These are phyloP conservation scores for Pezizomycotina sp. DNA, from an alignment of 2,329 filamentous ascomycete species.

Conservation along the genomic window DNA sequence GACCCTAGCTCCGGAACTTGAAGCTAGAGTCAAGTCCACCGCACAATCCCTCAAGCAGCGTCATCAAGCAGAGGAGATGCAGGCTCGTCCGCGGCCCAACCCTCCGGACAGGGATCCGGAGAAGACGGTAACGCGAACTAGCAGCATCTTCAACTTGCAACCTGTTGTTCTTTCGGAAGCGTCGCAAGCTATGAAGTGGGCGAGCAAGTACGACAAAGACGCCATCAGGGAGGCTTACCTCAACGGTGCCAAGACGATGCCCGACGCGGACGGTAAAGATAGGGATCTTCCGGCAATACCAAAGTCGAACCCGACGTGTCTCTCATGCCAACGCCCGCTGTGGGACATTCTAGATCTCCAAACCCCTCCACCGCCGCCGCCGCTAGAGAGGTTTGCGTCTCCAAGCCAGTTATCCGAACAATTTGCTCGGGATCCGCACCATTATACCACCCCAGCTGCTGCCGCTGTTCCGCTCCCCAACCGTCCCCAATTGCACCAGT, in stretches of 20 bases:
- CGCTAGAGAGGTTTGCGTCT: too few species aligned
- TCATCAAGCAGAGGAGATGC: constrained; percentile 41
- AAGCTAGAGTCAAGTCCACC: constrained; percentile 81
- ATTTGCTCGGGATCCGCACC: too few species aligned
- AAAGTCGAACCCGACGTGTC: too few species aligned
- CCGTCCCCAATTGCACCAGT: neutral
- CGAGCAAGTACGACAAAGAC: constrained; percentile 84
- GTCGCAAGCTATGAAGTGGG: constrained; percentile 91
- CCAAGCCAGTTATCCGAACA: too few species aligned
- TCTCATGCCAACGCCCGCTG: too few species aligned
- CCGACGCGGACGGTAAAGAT: constrained; percentile 7
- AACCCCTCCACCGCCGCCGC: too few species aligned
- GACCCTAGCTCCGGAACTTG: constrained; percentile 76
- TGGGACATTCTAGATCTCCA: too few species aligned
- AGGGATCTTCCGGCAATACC: constrained; percentile 14
- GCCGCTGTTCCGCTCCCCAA: constrained; percentile 2
- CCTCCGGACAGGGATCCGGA: constrained; percentile 38
- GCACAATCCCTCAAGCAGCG: constrained; percentile 61
- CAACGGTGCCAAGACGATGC: constrained; percentile 19
- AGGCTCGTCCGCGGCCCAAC: constrained; percentile 29
- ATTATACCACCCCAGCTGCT: too few species aligned
- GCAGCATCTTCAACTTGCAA: constrained; percentile 76
- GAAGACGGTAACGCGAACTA: constrained; percentile 52
- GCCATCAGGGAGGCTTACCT: constrained; percentile 74
- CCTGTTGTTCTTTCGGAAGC: constrained; percentile 71